Evolutionary conservation across 148 eudicot genomes (phyloP), one percentile per base, ranked within the genome.

Genomic region (Fagopyrum homotropicum): DNA sequence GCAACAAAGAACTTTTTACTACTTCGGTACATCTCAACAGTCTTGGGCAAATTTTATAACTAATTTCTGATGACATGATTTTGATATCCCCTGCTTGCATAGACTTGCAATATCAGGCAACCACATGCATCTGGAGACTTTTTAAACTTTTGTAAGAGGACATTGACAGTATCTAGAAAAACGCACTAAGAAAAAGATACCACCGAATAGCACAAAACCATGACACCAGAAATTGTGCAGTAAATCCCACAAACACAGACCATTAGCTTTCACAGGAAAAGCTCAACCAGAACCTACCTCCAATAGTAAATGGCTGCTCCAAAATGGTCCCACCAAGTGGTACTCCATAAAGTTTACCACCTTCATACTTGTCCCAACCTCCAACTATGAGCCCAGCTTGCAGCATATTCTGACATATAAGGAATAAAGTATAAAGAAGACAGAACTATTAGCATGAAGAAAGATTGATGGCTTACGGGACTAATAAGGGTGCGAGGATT

Each of bases 281-380:
- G 40, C 4, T 22, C 66, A 60, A 22, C 12, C 35, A 60, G 43
- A 59, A 80, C 79, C 78, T 69, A 94, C 98, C 98, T 83, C 98
- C 98, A 81, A 94, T 91, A 45, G 97, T 84, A 84, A 94, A 94
- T 81, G 98, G 97, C 80, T 88, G 97, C 78, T 94, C 98, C 26
- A 94, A 51, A 44, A 94, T 72, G 43, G 98, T 94, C 69, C 98
- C 98, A 74, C 98, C 98, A 72, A 94, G 93, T 17, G 98, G 98
- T 75, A 91, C 82, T 59, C 92, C 97, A 78, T 87, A 91, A 64
- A 94, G 89, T 84, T 91, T 94, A 5, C 98, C 98, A 17, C 98
- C 98, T 80, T 94, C 92, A 72, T 94, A 85, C 70, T 91, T 89
- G 80, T 92, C 95, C 98, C 98, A 94, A 68, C 98, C 98, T 72